Evolutionary conservation across 352 stramenopile genomes (phyloP), one percentile per base, ranked within the genome.

Genomic region (Phytophthora multivora): DNA sequence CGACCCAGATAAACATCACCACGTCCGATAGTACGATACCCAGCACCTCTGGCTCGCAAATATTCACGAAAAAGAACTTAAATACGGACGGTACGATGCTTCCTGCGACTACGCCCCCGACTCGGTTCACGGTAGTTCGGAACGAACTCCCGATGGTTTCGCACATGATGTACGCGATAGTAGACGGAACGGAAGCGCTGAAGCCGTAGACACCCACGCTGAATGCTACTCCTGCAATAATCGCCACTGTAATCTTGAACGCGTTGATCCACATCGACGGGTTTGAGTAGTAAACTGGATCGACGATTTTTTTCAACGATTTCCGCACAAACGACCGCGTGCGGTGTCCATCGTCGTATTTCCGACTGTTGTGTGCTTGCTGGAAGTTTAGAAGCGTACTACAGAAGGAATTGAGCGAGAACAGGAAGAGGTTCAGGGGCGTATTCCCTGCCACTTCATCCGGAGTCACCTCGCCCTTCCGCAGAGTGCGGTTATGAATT

Each of bases 361-460:
- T 65, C 26, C 19, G 9, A 30, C 40, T 47, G 40, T 55, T 47
- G 40, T 47, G 40, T 0, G 40, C 30, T 7, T 47, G 15, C 88
- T 91, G 21, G 69, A 64, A 63, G 91, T 91, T 75, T 28, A 92
- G 80, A 13, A 94, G 40, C 3, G 83, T 91, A 38, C 78, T 81
- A 65, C 86, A 95, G 40, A 93, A 90, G 25, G 86, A 93, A 61
- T 95, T 86, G 40, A 95, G 73, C 25, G 86, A 92, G 52, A 92
- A 94, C 3, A 92, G 60, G 57, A 94, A 94, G 15, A 94, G 58
- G 51, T 92, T 91, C 12, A 94, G 68, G 6, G 85, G 83, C 0
- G 92, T 77, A 43, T 94, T 94, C n/a, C 80, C 85, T 52, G 88
- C 81, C 3, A 94, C 69, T n/a, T 92, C 80, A 59, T 88, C 85